These are phyloP conservation scores for Neonectria faginata DNA, from an alignment of 2,329 filamentous ascomycete species.

Conservation along the genomic window DNA sequence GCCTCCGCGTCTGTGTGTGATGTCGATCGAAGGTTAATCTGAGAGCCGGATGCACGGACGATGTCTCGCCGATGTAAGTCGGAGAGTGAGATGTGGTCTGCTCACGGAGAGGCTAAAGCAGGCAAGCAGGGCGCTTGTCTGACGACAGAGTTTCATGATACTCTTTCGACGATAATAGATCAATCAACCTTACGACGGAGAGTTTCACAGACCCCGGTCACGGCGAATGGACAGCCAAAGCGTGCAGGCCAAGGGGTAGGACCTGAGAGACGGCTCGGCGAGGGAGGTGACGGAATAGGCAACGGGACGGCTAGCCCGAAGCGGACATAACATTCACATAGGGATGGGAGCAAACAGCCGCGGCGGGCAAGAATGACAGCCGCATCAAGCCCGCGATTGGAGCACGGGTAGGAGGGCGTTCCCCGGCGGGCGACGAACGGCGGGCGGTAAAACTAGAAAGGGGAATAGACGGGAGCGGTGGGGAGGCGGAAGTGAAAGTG, in stretches of 20 bases:
- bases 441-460: conserved; percentile 19
- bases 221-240: conserved; percentile 31
- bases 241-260: conserved; percentile 27
- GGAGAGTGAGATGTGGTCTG: conserved; percentile 21
- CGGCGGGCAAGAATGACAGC: conserved; percentile 24
- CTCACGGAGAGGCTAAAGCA: conserved; percentile 15
- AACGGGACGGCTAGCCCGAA: conserved; percentile 36
- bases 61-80: conserved; percentile 8
- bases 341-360: conserved; percentile 32
- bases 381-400: conserved; percentile 22
- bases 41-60: conserved; percentile 14
- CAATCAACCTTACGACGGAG: conserved; percentile 43
- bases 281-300: conserved; percentile 9
- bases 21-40: conserved; percentile 25
- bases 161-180: conserved; percentile 29
- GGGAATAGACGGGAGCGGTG: conserved; percentile 3
- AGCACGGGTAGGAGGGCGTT: conserved; percentile 16
- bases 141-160: conserved; percentile 20
- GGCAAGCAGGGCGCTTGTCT: background rate
- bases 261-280: conserved; percentile 19
- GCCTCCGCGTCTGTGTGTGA: conserved; percentile 33
- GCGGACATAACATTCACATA: conserved; percentile 37
- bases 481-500: background rate
- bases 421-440: conserved; percentile 19
- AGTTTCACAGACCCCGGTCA: conserved; percentile 33